phyloP scores from a whole-genome alignment of 371 early-diverging fungal species.

The Actinomortierella ambigua region DNA sequence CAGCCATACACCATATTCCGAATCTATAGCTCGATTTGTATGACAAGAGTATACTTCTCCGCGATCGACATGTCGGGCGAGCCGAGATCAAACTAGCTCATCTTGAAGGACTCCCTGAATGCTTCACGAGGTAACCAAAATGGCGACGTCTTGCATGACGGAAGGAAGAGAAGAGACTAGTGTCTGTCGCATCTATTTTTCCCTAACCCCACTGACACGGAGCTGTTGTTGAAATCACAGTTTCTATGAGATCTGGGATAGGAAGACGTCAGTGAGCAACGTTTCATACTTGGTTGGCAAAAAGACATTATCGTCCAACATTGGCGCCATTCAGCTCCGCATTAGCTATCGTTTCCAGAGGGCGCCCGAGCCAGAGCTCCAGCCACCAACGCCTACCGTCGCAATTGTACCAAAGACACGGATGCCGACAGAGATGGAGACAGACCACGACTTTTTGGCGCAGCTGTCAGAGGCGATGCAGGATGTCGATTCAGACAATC shows the following conservation, averaged over 20 bases:
- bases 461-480: constrained; percentile 41
- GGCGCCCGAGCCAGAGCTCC: constrained; percentile 19
- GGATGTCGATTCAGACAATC: constrained; percentile 45
- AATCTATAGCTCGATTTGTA: constrained; percentile 71
- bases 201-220: too few species aligned
- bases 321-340: constrained; percentile 71
- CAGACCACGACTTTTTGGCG: constrained; percentile 29
- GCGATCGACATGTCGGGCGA: constrained; percentile 76
- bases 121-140: constrained; percentile 57
- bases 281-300: constrained; percentile 60
- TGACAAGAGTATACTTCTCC: constrained; percentile 61
- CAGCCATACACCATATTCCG: constrained; percentile 1
- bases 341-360: constrained; percentile 67
- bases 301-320: constrained; percentile 58
- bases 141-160: too few species aligned
- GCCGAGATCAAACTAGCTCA: constrained; percentile 71
- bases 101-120: constrained; percentile 68
- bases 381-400: background rate
- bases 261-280: constrained; percentile 60
- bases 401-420: constrained; percentile 21
- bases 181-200: background rate
- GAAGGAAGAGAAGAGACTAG: background rate
- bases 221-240: constrained; percentile 30
- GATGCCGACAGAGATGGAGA: constrained; percentile 28
- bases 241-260: constrained; percentile 71